These are phyloP conservation scores for Fusarium verticillioides DNA, from an alignment of 2,329 filamentous ascomycete genomes.

Conservation along the genomic window DNA sequence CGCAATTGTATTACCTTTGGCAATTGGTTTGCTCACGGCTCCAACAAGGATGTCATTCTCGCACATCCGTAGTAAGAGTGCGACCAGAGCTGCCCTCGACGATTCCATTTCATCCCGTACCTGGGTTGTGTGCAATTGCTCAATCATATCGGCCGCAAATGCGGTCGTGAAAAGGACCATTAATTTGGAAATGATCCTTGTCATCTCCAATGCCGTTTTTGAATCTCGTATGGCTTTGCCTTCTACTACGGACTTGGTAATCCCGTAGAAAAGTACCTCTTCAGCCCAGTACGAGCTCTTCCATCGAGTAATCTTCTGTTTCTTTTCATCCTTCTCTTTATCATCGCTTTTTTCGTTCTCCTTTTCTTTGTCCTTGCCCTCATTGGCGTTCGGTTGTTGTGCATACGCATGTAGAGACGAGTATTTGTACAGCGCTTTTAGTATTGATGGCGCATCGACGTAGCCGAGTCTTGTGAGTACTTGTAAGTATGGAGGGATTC, in stretches of 20 bases:
- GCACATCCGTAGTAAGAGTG: slow-evolving; percentile 69
- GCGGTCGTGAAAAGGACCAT: slow-evolving; percentile 67
- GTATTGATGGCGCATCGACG: slow-evolving; percentile 65
- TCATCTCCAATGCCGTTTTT: slow-evolving; percentile 62
- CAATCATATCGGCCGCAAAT: slow-evolving; percentile 61
- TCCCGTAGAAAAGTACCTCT: slow-evolving; percentile 92
- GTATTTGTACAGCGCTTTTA: slow-evolving; percentile 66
- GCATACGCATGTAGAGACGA: slow-evolving; percentile 61
- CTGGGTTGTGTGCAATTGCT: slow-evolving; percentile 56
- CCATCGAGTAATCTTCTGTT: slow-evolving; percentile 56
- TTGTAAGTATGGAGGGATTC: slow-evolving; percentile 69
- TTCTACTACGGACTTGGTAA: slow-evolving; percentile 84
- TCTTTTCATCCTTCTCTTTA: slow-evolving; percentile 38
- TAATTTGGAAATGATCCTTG: slow-evolving; percentile 65
- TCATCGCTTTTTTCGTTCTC: slow-evolving; percentile 20
- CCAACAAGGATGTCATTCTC: slow-evolving; percentile 68
- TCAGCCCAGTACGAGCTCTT: slow-evolving; percentile 72
- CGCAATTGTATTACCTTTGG: slow-evolving; percentile 58
- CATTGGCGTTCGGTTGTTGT: slow-evolving; percentile 29
- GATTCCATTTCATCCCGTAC: slow-evolving; percentile 68
- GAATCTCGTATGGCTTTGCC: slow-evolving; percentile 59
- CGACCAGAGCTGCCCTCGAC: slow-evolving; percentile 71
- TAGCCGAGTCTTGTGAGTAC: slow-evolving; percentile 62
- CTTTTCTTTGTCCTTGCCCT: slow-evolving; percentile 36
- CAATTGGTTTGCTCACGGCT: slow-evolving; percentile 62